Conservation (phyloP, 2,329 filamentous ascomycete genomes). For the Seiridium cupressi region DNA sequence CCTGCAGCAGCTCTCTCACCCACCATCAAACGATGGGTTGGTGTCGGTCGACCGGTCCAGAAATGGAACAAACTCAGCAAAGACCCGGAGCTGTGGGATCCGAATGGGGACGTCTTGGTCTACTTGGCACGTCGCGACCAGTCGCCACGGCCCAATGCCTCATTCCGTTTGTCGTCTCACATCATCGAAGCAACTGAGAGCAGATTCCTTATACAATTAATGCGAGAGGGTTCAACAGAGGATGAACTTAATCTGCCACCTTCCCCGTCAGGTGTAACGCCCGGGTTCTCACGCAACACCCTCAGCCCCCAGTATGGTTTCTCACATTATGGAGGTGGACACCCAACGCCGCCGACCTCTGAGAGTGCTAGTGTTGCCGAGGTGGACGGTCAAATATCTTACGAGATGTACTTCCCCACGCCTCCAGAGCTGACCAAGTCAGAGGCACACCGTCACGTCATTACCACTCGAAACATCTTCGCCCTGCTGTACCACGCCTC, state of each 20-base stretch:
- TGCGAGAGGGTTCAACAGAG: conserved; percentile 52
- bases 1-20: conserved; percentile 32
- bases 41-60: conserved; percentile 44
- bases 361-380: conserved; percentile 41
- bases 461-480: conserved; percentile 69
- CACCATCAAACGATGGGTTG: conserved; percentile 52
- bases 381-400: conserved; percentile 54
- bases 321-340: conserved; percentile 26
- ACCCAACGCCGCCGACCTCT: conserved; percentile 43
- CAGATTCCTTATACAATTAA: conserved; percentile 47
- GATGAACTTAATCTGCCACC: conserved; percentile 41
- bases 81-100: conserved; percentile 61
- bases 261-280: conserved; percentile 40
- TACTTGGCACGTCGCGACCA: conserved; percentile 49
- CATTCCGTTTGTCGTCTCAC: conserved; percentile 57
- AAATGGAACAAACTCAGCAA: conserved; percentile 58
- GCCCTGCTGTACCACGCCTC: conserved; percentile 63
- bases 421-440: conserved; percentile 45
- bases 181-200: conserved; percentile 59
- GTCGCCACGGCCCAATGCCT: conserved; percentile 44
- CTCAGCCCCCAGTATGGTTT: conserved; percentile 21
- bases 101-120: conserved; percentile 58
- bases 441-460: conserved; percentile 55
- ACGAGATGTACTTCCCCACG: conserved; percentile 63
- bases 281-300: conserved; percentile 34